Percentiles rank a stretch among this genome's conserved stretches.
These are phyloP conservation scores for Halteria grandinella DNA, from an alignment of 73 alveolate genomes.

Conservation along the genomic window DNA sequence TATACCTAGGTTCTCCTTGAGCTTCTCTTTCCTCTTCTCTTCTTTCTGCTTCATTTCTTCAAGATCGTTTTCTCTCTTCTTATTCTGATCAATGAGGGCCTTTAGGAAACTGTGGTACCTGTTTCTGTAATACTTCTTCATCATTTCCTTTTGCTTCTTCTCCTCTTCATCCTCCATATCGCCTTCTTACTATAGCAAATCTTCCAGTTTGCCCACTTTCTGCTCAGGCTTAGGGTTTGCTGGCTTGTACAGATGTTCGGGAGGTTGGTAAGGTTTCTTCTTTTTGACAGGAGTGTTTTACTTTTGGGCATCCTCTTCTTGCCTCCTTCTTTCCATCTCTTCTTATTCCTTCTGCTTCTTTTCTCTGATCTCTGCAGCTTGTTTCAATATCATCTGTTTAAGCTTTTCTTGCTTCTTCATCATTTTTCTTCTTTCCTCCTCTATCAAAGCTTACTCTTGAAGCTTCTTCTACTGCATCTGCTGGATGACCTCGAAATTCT, in stretches of 20 bases:
- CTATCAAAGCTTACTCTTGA: no score
- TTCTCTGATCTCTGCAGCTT: slow-evolving; percentile 50
- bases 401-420: no score
- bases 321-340: neutral
- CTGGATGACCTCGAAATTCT: no score
- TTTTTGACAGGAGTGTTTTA: slow-evolving; percentile 6
- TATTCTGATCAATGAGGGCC: slow-evolving; percentile 57
- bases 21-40: slow-evolving; percentile 57
- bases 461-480: no score
- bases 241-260: no score
- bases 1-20: slow-evolving; percentile 60
- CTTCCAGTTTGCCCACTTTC: neutral
- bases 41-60: slow-evolving; percentile 53
- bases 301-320: neutral
- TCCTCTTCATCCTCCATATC: slow-evolving; percentile 47
- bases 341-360: slow-evolving; percentile 19
- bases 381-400: no score
- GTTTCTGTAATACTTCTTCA: slow-evolving; percentile 61
- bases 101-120: slow-evolving; percentile 68
- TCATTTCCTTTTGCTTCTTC: slow-evolving; percentile 55
- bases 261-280: slow-evolving; percentile 24
- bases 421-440: no score
- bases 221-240: neutral
- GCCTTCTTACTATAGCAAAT: neutral
- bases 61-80: slow-evolving; percentile 56